Conservation (phyloP, 768 basidiomycete species). For the Mycena haematopus region DNA sequence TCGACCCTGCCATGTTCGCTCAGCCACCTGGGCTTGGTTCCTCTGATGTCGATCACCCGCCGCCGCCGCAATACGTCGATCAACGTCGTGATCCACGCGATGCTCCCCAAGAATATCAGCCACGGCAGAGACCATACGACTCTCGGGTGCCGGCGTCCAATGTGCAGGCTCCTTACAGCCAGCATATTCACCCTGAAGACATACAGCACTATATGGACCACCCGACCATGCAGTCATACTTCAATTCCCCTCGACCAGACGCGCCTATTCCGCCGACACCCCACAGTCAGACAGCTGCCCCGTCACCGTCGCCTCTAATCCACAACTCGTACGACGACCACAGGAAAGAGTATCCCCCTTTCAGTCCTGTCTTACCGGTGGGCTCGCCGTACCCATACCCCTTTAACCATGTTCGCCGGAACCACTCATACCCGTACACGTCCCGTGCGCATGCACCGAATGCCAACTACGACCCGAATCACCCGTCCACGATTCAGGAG, state of each 20-base stretch:
- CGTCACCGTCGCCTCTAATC: conserved; percentile 72
- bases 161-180: conserved; percentile 39
- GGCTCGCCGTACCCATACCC: conserved; percentile 86
- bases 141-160: conserved; percentile 36
- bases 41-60: conserved; percentile 32
- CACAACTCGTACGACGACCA: conserved; percentile 48
- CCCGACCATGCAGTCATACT: conserved; percentile 62
- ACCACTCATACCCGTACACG: conserved; percentile 46
- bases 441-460: conserved; percentile 38
- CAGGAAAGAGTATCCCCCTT: conserved; percentile 46
- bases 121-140: conserved; percentile 39
- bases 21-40: conserved; percentile 35
- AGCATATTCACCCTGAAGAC: conserved; percentile 59
- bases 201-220: conserved; percentile 65
- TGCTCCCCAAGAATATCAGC: conserved; percentile 43
- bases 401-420: conserved; percentile 73
- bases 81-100: conserved; percentile 35
- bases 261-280: conserved; percentile 85
- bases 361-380: conserved; percentile 60
- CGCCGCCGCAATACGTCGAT: conserved; percentile 39
- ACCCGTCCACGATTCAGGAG: conserved; percentile 62
- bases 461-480: conserved; percentile 47
- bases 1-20: conserved; percentile 65
- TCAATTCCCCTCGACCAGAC: conserved; percentile 67
- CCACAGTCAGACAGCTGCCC: conserved; percentile 75